Percentiles rank a stretch among this genome's conserved stretches.
Conservation (phyloP, 73 alveolate genomes). For the Halteria grandinella region DNA sequence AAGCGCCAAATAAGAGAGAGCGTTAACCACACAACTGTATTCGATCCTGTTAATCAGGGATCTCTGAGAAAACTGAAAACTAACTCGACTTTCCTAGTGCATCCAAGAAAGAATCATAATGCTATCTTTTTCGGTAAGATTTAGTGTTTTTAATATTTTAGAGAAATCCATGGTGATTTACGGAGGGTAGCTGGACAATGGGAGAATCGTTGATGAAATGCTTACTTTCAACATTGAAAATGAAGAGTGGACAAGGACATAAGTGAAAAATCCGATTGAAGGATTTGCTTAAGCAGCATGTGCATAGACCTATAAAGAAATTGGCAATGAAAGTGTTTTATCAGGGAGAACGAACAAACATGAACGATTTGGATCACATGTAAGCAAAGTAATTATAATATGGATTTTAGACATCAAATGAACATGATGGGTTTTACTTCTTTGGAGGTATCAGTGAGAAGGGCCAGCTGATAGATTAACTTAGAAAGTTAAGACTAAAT, state of each 20-base stretch:
- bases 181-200: slow-evolving; percentile 47
- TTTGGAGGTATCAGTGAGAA: slow-evolving; percentile 41
- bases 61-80: slow-evolving; percentile 36
- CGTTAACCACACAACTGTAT: slow-evolving; percentile 1
- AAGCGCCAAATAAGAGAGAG: slow-evolving; percentile 42
- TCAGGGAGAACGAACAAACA: neutral
- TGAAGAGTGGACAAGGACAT: slow-evolving; percentile 20
- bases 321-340: neutral
- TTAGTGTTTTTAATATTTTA: neutral
- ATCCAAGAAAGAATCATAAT: slow-evolving; percentile 34
- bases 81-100: slow-evolving; percentile 2
- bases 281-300: slow-evolving; percentile 42
- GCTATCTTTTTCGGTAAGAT: slow-evolving; percentile 35
- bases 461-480: slow-evolving; percentile 32
- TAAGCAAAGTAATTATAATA: neutral
- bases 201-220: slow-evolving; percentile 32
- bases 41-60: slow-evolving; percentile 14
- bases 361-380: neutral
- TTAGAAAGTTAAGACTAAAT: neutral
- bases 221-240: slow-evolving; percentile 29
- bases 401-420: neutral
- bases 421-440: slow-evolving; percentile 44
- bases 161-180: slow-evolving; percentile 49
- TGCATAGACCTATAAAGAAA: neutral
- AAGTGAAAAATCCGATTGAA: slow-evolving; percentile 10